Conservation (phyloP, 495 filamentous ascomycete genomes). For the Tuber magnatum region DNA sequence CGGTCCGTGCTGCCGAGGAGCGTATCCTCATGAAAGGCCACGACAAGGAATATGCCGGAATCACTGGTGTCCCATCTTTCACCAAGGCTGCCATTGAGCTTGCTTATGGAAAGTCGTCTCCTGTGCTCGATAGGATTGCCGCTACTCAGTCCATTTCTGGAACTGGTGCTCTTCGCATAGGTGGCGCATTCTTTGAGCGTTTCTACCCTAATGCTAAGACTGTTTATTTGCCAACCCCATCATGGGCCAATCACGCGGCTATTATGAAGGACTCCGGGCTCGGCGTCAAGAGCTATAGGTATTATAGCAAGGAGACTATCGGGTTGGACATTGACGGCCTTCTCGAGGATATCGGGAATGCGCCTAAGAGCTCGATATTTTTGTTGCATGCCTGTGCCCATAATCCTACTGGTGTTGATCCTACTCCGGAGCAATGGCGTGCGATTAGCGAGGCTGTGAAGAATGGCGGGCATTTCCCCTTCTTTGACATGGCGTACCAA, state of each 20-base stretch:
- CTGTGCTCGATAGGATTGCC: conserved; percentile 70
- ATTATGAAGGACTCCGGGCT: conserved; percentile 91
- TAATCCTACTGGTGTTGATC: conserved; percentile 97
- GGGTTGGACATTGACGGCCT: conserved; percentile 95
- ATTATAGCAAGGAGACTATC: conserved; percentile 98
- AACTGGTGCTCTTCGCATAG: conserved; percentile 90
- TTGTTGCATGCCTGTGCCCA: conserved; percentile 95
- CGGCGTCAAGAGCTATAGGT: conserved; percentile 85
- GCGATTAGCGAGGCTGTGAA: conserved; percentile 85
- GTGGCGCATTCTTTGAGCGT: conserved; percentile 81
- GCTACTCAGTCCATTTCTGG: conserved; percentile 98
- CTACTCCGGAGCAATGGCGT: conserved; percentile 85
- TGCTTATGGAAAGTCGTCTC: conserved; percentile 76
- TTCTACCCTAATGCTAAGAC: conserved; percentile 86
- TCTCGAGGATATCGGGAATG: conserved; percentile 80
- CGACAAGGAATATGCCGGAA: conserved; percentile 97
- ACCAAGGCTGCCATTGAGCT: conserved; percentile 83
- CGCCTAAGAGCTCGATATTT: conserved; percentile 78
- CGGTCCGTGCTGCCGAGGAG: conserved; percentile 81
- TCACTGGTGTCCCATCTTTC: conserved; percentile 90
- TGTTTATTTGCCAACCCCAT: conserved; percentile 90
- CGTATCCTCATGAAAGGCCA: conserved; percentile 66
- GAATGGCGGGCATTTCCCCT: conserved; percentile 80
- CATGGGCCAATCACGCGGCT: conserved; percentile 96
- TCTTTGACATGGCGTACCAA: conserved; percentile 99